A percentile compares a stretch with the other conserved stretches of the same genome.
phyloP scores from a whole-genome alignment of 306 rosid species.

The Calophaca sinica region DNA sequence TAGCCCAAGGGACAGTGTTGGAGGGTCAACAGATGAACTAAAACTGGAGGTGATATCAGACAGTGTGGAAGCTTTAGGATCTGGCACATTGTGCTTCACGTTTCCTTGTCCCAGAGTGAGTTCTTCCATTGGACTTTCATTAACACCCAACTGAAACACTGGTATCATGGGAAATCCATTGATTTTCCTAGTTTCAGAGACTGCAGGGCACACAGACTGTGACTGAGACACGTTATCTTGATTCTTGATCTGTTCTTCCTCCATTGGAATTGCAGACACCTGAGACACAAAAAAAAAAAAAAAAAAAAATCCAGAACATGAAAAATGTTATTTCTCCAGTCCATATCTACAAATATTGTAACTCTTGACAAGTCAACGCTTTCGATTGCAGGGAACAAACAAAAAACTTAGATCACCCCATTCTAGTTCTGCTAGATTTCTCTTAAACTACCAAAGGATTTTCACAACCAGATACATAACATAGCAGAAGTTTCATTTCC shows the following conservation, averaged over 20 bases:
- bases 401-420: conserved; percentile 26
- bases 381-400: conserved; percentile 22
- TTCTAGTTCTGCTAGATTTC: conserved; percentile 11
- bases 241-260: conserved; percentile 68
- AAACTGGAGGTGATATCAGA: conserved; percentile 53
- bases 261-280: conserved; percentile 78
- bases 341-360: background rate
- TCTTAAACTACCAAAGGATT: conserved; percentile 27
- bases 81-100: conserved; percentile 45
- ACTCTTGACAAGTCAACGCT: conserved; percentile 29
- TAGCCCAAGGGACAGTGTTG: conserved; percentile 75
- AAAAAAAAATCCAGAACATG: no score
- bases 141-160: conserved; percentile 53
- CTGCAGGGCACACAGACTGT: conserved; percentile 52
- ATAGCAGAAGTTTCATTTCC: background rate
- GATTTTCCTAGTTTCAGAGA: conserved; percentile 57
- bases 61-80: conserved; percentile 45
- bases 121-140: conserved; percentile 60
- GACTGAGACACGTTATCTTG: conserved; percentile 63
- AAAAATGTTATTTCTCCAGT: conserved; percentile 11
- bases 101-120: conserved; percentile 62
- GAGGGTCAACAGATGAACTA: conserved; percentile 58
- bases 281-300: no score
- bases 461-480: conserved; percentile 6
- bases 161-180: conserved; percentile 61